These are phyloP conservation scores for Chionographis japonica DNA, from an alignment of 106 monocot species.

Conservation along the genomic window DNA sequence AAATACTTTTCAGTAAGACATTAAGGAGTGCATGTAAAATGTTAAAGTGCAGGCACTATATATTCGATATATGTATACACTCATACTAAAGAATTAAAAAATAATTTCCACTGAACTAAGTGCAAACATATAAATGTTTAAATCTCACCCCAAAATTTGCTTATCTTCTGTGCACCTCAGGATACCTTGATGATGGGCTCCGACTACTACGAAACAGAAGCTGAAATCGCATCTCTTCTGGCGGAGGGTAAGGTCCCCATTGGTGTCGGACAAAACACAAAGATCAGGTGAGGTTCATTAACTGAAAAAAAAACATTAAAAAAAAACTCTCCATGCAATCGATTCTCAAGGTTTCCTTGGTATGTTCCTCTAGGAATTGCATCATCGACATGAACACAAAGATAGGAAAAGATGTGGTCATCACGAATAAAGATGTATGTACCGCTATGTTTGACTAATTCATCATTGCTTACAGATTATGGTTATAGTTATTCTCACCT, in stretches of 20 bases:
- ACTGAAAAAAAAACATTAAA: not conserved
- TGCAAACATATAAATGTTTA: too few species aligned
- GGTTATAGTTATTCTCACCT: not conserved
- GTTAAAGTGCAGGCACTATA: too few species aligned
- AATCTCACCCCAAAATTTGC: too few species aligned
- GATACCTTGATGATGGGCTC: conserved; percentile 96
- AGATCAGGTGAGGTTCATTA: conserved; percentile 48
- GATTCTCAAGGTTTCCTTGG: not conserved
- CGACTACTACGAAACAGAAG: conserved; percentile 85
- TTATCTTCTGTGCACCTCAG: conserved; percentile 22
- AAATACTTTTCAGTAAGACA: too few species aligned
- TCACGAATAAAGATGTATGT: conserved; percentile 66
- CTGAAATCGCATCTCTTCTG: conserved; percentile 68
- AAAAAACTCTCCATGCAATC: not conserved
- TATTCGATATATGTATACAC: too few species aligned
- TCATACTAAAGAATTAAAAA: too few species aligned
- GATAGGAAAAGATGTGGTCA: conserved; percentile 79
- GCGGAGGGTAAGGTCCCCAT: conserved; percentile 82
- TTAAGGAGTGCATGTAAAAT: too few species aligned
- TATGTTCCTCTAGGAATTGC: conserved; percentile 50
- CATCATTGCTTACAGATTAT: not conserved
- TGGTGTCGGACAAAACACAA: conserved; percentile 74
- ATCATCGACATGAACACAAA: conserved; percentile 90
- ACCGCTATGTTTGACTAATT: not conserved
- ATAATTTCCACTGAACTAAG: too few species aligned